These are phyloP conservation scores for Suaeda aralocaspica DNA, from an alignment of 148 eudicot species.

Conservation along the genomic window DNA sequence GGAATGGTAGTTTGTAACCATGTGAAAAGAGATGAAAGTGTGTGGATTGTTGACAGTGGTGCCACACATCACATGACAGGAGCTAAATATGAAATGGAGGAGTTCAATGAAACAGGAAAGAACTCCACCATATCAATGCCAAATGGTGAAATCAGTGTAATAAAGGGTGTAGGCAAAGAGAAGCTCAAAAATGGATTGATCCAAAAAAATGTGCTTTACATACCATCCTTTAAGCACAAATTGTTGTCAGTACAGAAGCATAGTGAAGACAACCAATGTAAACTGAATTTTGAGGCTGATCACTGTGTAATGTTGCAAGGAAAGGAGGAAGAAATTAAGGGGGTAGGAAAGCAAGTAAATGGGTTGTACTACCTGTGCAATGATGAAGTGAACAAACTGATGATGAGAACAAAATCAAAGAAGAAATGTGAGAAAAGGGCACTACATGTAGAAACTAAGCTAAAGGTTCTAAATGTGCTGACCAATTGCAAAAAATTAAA, in stretches of 20 bases:
- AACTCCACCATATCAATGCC: neutral
- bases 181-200: too few species aligned
- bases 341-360: neutral
- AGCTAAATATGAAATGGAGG: fast-evolving
- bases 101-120: too few species aligned
- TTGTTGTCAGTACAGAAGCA: neutral
- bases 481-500: too few species aligned
- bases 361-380: neutral
- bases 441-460: too few species aligned
- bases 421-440: too few species aligned
- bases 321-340: neutral
- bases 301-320: neutral
- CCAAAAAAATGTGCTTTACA: neutral
- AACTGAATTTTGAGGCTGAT: neutral
- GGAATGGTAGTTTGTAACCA: neutral
- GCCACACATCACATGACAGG: neutral
- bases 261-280: neutral
- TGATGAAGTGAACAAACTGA: too few species aligned
- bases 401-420: too few species aligned
- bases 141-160: neutral
- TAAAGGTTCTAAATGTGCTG: too few species aligned
- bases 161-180: neutral
- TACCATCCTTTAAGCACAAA: neutral
- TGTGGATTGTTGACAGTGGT: neutral
- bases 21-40: neutral